Evolutionary conservation across 148 eudicot species (phyloP).

Genomic region (Heliosperma pusillum): DNA sequence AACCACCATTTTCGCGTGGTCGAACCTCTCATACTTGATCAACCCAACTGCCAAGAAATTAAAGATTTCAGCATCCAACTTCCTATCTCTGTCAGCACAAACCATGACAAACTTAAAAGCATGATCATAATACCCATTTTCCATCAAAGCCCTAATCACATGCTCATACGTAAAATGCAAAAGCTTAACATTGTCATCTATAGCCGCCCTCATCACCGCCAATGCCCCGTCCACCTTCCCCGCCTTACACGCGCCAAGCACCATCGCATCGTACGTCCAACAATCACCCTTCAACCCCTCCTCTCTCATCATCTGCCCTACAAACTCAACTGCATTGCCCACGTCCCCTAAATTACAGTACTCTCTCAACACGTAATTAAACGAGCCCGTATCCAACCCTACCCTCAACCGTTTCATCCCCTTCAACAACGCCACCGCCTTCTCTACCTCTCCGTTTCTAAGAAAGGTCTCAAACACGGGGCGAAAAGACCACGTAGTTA

Average conservation of each 20-base stretch:
- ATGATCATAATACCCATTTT: slow-evolving; percentile 38
- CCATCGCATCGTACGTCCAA: slow-evolving; percentile 62
- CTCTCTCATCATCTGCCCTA: slow-evolving; percentile 33
- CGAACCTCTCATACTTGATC: slow-evolving; percentile 34
- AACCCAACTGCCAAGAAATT: slow-evolving; percentile 47
- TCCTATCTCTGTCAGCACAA: slow-evolving; percentile 38
- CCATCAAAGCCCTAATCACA: slow-evolving; percentile 41
- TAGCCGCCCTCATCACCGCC: slow-evolving; percentile 42
- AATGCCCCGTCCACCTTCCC: slow-evolving; percentile 58
- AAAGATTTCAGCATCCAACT: slow-evolving; percentile 40
- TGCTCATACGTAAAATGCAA: slow-evolving; percentile 43
- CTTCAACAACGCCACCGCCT: slow-evolving; percentile 38
- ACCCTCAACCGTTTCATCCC: slow-evolving; percentile 33
- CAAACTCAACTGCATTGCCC: slow-evolving; percentile 32
- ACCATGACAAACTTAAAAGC: slow-evolving; percentile 55
- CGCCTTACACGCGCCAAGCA: slow-evolving; percentile 57
- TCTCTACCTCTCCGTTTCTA: slow-evolving; percentile 24
- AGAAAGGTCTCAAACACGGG: slow-evolving; percentile 46
- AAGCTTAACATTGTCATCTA: slow-evolving; percentile 37
- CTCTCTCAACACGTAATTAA: slow-evolving; percentile 41
- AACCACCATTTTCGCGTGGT: slow-evolving; percentile 45
- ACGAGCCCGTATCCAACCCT: slow-evolving; percentile 34
- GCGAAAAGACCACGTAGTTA: slow-evolving; percentile 39
- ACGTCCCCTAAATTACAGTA: slow-evolving; percentile 44
- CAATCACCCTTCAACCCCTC: slow-evolving; percentile 45